Evolutionary conservation across 768 basidiomycete species (phyloP).

Genomic region (Asterophora parasitica): DNA sequence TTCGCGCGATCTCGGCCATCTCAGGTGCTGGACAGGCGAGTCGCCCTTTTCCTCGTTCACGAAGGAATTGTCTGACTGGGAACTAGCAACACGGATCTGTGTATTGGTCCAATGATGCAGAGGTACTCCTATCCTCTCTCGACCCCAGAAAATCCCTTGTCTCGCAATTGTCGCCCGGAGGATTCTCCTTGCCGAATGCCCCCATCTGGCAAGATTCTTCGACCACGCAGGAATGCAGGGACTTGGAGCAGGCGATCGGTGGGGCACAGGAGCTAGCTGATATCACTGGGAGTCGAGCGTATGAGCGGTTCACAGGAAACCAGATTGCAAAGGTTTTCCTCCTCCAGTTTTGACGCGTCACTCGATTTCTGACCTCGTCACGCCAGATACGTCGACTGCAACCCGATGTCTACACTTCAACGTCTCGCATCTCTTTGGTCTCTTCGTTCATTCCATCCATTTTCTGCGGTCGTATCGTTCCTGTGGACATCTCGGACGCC

Average conservation of each 20-base stretch:
- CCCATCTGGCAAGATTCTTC: constrained; percentile 95
- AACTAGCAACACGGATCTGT: constrained; percentile 84
- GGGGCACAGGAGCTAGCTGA: constrained; percentile 69
- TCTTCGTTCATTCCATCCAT: constrained; percentile 81
- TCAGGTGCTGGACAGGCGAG: constrained; percentile 78
- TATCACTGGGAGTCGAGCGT: constrained; percentile 76
- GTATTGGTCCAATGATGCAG: constrained; percentile 66
- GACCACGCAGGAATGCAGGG: constrained; percentile 68
- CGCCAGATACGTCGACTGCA: constrained; percentile 52
- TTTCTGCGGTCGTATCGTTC: constrained; percentile 72
- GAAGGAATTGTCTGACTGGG: neutral
- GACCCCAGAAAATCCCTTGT: constrained; percentile 46
- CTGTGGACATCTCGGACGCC: constrained; percentile 84
- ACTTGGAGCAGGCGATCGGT: constrained; percentile 62
- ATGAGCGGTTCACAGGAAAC: constrained; percentile 84
- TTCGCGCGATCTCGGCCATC: constrained; percentile 54
- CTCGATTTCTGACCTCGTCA: neutral
- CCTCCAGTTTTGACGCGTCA: neutral
- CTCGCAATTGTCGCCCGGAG: constrained; percentile 55
- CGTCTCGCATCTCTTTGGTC: constrained; percentile 70
- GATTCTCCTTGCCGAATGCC: constrained; percentile 63
- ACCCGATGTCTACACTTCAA: constrained; percentile 51
- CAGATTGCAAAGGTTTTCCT: constrained; percentile 69
- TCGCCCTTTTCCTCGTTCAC: neutral
- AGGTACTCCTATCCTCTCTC: constrained; percentile 46